These are phyloP conservation scores for Trypanosoma rangeli DNA, from an alignment of 208 protist species.

Conservation along the genomic window DNA sequence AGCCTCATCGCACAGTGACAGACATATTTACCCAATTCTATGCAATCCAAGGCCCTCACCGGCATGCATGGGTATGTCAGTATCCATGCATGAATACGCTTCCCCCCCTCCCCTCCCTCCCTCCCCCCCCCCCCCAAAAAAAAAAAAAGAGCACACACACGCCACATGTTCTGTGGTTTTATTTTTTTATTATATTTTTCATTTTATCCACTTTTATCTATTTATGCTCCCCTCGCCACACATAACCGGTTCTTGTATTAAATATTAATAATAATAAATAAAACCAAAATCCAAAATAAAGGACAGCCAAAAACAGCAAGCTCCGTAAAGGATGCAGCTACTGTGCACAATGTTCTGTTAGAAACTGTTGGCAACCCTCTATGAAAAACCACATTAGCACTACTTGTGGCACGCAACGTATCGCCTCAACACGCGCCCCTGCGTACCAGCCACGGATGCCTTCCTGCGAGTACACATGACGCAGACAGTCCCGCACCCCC, in stretches of 20 bases:
- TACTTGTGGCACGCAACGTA: constrained; percentile 88
- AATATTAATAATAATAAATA: background rate
- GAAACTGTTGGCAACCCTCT: constrained; percentile 63
- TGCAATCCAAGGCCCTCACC: background rate
- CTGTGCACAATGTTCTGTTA: constrained; percentile 22
- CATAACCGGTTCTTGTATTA: background rate
- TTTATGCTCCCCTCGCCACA: background rate
- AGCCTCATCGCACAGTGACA: too few species aligned
- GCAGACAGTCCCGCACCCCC: constrained; percentile 68
- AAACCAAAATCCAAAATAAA: background rate
- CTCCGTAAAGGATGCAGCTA: background rate
- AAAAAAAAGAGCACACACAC: too few species aligned
- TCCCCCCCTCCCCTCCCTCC: too few species aligned
- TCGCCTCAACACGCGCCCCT: constrained; percentile 64
- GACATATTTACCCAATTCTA: constrained; percentile 5
- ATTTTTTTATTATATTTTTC: constrained; percentile 2
- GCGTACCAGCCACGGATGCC: constrained; percentile 81
- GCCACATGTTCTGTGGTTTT: too few species aligned
- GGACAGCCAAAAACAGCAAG: constrained; percentile 5
- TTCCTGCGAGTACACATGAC: constrained; percentile 60
- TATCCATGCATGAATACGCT: background rate
- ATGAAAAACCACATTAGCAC: constrained; percentile 91
- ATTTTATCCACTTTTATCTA: background rate
- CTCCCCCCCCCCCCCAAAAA: too few species aligned
- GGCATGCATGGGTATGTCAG: background rate